These are phyloP conservation scores for Cordyceps tenuipes DNA, from an alignment of 2,329 filamentous ascomycete species.

Conservation along the genomic window DNA sequence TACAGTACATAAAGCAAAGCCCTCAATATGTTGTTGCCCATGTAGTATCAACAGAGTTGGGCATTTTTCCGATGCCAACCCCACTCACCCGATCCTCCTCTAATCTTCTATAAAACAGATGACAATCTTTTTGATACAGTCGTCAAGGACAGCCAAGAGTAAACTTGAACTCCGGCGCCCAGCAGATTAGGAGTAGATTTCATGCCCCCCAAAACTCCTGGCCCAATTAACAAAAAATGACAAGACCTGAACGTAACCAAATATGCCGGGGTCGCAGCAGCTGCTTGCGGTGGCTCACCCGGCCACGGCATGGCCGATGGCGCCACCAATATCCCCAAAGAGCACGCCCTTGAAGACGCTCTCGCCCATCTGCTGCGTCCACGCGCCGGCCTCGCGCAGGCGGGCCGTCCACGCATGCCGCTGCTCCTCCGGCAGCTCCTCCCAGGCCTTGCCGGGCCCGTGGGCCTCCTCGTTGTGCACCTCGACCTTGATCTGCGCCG, in stretches of 20 bases:
- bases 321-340: conserved; percentile 63
- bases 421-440: conserved; percentile 57
- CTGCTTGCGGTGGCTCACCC: conserved; percentile 20
- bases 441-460: conserved; percentile 56
- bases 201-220: not conserved
- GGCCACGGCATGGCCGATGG: conserved; percentile 45
- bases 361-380: conserved; percentile 73
- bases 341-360: conserved; percentile 67
- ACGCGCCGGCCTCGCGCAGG: conserved; percentile 63
- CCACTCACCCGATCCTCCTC: too few relatives aligned
- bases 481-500: conserved; percentile 29
- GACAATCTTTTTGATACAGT: not conserved
- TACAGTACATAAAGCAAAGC: too few relatives aligned
- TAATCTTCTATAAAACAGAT: too few relatives aligned
- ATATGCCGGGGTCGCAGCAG: not conserved
- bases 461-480: conserved; percentile 40
- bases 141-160: not conserved
- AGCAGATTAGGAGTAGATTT: not conserved
- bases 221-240: not conserved
- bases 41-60: too few relatives aligned
- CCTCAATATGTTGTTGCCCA: too few relatives aligned
- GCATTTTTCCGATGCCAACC: too few relatives aligned
- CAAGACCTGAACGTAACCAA: not conserved
- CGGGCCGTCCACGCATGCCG: conserved; percentile 60
- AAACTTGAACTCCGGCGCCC: not conserved